These are phyloP conservation scores for Cyclotella choctawhatcheeana DNA, from an alignment of 108 stramenopile species.

Conservation along the genomic window DNA sequence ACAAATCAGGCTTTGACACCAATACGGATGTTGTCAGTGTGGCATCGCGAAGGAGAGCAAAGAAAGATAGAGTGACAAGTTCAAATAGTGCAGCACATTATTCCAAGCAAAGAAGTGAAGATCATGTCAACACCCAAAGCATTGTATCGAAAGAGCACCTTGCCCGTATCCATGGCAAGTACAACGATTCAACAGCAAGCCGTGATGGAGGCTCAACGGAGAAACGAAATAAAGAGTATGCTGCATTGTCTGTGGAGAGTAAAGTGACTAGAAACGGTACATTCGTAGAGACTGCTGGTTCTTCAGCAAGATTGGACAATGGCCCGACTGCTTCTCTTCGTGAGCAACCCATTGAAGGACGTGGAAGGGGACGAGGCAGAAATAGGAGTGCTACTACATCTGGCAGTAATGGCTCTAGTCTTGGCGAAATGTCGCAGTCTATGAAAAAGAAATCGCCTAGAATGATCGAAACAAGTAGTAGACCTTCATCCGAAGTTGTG, in stretches of 20 bases:
- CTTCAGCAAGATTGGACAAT: background rate
- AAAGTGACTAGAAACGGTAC: background rate
- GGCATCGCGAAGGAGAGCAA: background rate
- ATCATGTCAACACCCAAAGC: conserved; percentile 3
- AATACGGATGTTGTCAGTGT: background rate
- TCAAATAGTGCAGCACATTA: background rate
- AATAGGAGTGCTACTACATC: background rate
- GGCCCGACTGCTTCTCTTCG: background rate
- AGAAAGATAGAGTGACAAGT: background rate
- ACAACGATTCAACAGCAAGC: too few relatives aligned
- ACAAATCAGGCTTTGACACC: too few relatives aligned
- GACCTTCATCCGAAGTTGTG: too few relatives aligned
- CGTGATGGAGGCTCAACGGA: background rate
- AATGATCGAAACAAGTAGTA: too few relatives aligned
- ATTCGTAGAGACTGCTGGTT: background rate
- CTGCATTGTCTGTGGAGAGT: background rate
- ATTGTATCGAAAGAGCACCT: conserved; percentile 33
- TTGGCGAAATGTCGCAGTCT: conserved; percentile 1
- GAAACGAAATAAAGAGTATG: background rate
- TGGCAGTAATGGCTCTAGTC: conserved; percentile 1
- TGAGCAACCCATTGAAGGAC: conserved; percentile 22
- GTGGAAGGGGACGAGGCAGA: conserved; percentile 39
- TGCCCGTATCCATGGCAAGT: conserved; percentile 19
- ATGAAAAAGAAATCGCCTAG: too few relatives aligned
- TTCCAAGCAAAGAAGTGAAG: conserved; percentile 1